A percentile compares a stretch with the other conserved stretches of the same genome.
These are phyloP conservation scores for Lachnellula subtilissima DNA, from an alignment of 2,329 filamentous ascomycete species.

Conservation along the genomic window DNA sequence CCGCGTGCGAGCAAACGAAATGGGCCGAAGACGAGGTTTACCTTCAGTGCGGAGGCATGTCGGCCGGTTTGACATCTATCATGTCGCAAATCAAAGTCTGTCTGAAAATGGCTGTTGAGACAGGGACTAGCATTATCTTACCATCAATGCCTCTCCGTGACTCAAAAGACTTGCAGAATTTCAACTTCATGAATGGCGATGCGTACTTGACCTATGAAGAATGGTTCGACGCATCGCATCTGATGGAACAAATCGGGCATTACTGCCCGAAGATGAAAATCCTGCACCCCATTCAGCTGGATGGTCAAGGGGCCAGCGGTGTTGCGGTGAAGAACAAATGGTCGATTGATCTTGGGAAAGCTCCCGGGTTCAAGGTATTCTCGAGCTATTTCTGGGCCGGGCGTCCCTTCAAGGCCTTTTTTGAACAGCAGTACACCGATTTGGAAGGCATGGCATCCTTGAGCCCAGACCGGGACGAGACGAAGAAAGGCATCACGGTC, in stretches of 20 bases:
- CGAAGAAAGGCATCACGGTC: slow-evolving; percentile 28
- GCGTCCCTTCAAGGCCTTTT: slow-evolving; percentile 29
- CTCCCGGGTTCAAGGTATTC: slow-evolving; percentile 25
- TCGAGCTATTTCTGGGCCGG: slow-evolving; percentile 32
- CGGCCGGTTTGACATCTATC: slow-evolving; percentile 32
- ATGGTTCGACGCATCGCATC: slow-evolving; percentile 33
- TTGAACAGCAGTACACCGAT: slow-evolving; percentile 15
- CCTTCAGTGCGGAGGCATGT: slow-evolving; percentile 31
- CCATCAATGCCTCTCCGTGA: slow-evolving; percentile 33
- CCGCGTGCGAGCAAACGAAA: slow-evolving; percentile 24
- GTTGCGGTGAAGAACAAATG: slow-evolving; percentile 24
- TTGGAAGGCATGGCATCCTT: slow-evolving; percentile 9
- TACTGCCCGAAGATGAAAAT: slow-evolving; percentile 34
- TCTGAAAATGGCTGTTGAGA: slow-evolving; percentile 34
- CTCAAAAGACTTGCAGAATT: slow-evolving; percentile 27
- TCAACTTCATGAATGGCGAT: slow-evolving; percentile 31
- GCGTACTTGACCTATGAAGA: slow-evolving; percentile 32
- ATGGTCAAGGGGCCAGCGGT: not conserved
- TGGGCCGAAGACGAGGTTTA: slow-evolving; percentile 30
- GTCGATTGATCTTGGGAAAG: slow-evolving; percentile 21
- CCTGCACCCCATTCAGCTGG: slow-evolving; percentile 26
- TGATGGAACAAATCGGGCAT: slow-evolving; percentile 21
- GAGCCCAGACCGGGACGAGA: slow-evolving; percentile 8
- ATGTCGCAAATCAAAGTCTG: slow-evolving; percentile 35
- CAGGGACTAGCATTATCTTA: slow-evolving; percentile 30